Base-by-base conservation (phyloP, 2,329 filamentous ascomycete species). In the Neonectria ditissima region DNA sequence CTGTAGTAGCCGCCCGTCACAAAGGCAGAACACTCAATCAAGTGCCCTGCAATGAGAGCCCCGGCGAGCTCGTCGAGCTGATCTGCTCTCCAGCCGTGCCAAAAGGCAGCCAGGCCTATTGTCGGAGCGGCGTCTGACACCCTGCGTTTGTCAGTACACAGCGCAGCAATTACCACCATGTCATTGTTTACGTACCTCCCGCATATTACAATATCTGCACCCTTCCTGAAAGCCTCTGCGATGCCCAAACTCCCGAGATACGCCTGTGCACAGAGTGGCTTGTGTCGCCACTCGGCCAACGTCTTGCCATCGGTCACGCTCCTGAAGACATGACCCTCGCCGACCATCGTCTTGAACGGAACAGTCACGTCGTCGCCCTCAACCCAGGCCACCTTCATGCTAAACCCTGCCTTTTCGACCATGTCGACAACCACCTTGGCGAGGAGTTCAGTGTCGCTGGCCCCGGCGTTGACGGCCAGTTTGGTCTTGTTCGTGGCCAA, bases 391-490 rank as follows among this genome's bases (percentile, higher is more conserved):
- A 81, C 75, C 18, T 75, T 74, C 28, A 81, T 67, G 18, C 55
- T 82, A 67, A 1, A 84, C 82, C 22, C 89, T 68, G 0, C 81
- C 84, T 60, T 79, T 78, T 0, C 86, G 85, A 62, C 86, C 2
- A 86, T 86, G 68, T 89, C 87, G 56, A 86, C 77, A 30, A 87
- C 78, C 10, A 88, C 78, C 62, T 84, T 86, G 74, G 75, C 64
- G 6, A 77, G 69, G 51, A 67, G 69, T 24, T 71, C 64, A 3
- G 78, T 77, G 57, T 79, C 77, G 60, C 74, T 77, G 4, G 78
- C 75, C 0, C 78, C 78, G 6, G 77, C 78, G 52, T 80, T 80
- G 20, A 81, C 75, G 1, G 76, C 75, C 9, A 82, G 65, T 56
- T 75, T 77, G 45, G 77, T 73, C 18, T 75, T 74, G 30, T 72